Conservation (phyloP, 768 basidiomycete genomes). For the Lactarius evosmus region DNA sequence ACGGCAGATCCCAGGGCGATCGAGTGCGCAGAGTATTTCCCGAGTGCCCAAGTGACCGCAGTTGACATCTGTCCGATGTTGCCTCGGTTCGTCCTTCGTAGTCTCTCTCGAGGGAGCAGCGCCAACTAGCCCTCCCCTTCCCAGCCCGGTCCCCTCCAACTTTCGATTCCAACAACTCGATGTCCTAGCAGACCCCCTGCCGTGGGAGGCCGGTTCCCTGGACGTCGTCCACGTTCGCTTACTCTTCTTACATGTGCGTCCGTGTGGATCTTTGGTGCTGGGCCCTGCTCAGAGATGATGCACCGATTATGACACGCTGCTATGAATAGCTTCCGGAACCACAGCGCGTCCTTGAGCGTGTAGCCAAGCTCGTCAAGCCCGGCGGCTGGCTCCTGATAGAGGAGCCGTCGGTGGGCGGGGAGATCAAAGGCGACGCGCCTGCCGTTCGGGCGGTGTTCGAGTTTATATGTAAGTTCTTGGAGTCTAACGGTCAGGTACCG, state of each 20-base stretch:
- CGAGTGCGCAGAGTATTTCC: slow-evolving; percentile 27
- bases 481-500: slow-evolving; percentile 3
- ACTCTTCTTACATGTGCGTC: slow-evolving; percentile 29
- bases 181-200: slow-evolving; percentile 26
- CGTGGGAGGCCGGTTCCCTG: slow-evolving; percentile 27
- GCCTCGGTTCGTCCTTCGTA: slow-evolving; percentile 20
- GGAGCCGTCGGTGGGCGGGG: slow-evolving; percentile 20
- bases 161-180: slow-evolving; percentile 29
- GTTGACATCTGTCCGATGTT: slow-evolving; percentile 28
- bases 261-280: too few relatives aligned
- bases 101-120: background rate
- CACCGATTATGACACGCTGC: background rate
- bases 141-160: slow-evolving; percentile 29
- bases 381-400: slow-evolving; percentile 33
- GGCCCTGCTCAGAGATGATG: background rate
- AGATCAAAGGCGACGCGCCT: slow-evolving; percentile 3
- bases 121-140: background rate
- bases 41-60: slow-evolving; percentile 26
- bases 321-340: slow-evolving; percentile 27
- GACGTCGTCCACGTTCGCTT: slow-evolving; percentile 32
- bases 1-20: slow-evolving; percentile 29
- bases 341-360: slow-evolving; percentile 23
- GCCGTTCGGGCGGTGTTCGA: slow-evolving; percentile 1
- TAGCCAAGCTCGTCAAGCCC: slow-evolving; percentile 29
- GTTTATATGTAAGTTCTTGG: slow-evolving; percentile 8